These are phyloP conservation scores for Stachybotrys chartarum DNA, from an alignment of 2,329 filamentous ascomycete genomes.

Conservation along the genomic window DNA sequence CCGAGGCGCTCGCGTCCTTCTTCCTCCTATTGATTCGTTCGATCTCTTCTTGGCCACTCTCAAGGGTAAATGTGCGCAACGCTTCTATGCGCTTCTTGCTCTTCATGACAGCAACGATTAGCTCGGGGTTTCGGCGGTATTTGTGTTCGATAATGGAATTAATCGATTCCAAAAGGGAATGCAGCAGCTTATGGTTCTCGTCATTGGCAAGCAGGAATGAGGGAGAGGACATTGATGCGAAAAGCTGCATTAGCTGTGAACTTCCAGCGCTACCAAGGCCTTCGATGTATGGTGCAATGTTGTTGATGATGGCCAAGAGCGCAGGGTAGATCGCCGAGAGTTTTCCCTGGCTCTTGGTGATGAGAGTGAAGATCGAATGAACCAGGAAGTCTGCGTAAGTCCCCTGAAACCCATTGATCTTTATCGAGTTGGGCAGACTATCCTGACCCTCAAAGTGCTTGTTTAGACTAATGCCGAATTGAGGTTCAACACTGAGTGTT, in stretches of 20 bases:
- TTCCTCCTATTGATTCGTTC: conserved; percentile 66
- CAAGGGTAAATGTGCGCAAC: conserved; percentile 78
- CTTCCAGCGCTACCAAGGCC: conserved; percentile 68
- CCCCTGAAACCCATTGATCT: conserved; percentile 77
- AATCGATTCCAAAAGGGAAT: conserved; percentile 79
- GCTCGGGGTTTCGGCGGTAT: conserved; percentile 70
- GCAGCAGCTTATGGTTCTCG: conserved; percentile 74
- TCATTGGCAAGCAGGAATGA: conserved; percentile 91
- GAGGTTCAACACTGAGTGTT: conserved; percentile 86
- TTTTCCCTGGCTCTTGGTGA: conserved; percentile 84
- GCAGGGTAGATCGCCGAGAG: conserved; percentile 89
- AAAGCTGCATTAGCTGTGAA: conserved; percentile 79
- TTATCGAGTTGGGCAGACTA: conserved; percentile 72
- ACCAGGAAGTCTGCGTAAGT: conserved; percentile 92
- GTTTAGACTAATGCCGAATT: conserved; percentile 85
- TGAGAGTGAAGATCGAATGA: conserved; percentile 88
- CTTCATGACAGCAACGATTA: conserved; percentile 72
- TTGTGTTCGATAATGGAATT: conserved; percentile 88
- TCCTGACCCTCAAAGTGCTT: conserved; percentile 85
- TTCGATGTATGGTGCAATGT: conserved; percentile 79
- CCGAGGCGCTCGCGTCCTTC: conserved; percentile 52
- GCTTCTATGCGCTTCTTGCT: conserved; percentile 80
- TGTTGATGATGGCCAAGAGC: conserved; percentile 85
- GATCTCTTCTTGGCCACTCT: conserved; percentile 87
- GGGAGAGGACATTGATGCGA: conserved; percentile 86